Evolutionary conservation across 2,329 filamentous ascomycete species (phyloP), one percentile per base, ranked within the genome.

Genomic region (Cladobotryum mycophilum): DNA sequence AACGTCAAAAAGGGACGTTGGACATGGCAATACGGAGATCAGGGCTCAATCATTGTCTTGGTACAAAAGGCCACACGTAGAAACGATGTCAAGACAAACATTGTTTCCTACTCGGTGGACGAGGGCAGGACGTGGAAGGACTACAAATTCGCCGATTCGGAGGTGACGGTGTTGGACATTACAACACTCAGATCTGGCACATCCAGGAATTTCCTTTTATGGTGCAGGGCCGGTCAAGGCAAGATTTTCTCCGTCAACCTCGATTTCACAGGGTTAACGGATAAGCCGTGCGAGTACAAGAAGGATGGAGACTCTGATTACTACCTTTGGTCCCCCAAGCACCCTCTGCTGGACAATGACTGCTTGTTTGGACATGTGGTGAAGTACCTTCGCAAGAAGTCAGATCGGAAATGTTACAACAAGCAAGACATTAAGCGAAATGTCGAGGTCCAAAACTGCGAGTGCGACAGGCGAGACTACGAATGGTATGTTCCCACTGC

Each of bases 11-110:
- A 95, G 69, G 95, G 93, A 5, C 80, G 79, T 35, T 96, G 90
- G 76, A 86, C 87, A 62, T 99, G 90, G 89, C 89, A 95, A 62
- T 96, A 89, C 65, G 95, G 93, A 52, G 95, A 99, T 61, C 89
- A 96, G 66, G 93, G 93, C 25, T 93, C 89, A 5, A 86, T 97
- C 60, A 82, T 97, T 55, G 89, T 95, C 40, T 85, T 99, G 45
- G 90, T 92, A 18, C 81, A 86, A 62, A 82, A 89, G 51, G 76
- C 79, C 13, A 78, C 78, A 47, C 76, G 81, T 47, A 89, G 86
- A 4, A 85, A 86, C 56, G 70, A 75, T 1, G 72, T 91, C 47
- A 82, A 80, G 63, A 88, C 86, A 2, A 81, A 88, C 48, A 71
- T 73, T 2, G 70, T 95, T 38, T 82, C 81, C 52, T 96, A 93